Base-by-base conservation (phyloP, 768 basidiomycete species). In the Auriculariales sp. region DNA sequence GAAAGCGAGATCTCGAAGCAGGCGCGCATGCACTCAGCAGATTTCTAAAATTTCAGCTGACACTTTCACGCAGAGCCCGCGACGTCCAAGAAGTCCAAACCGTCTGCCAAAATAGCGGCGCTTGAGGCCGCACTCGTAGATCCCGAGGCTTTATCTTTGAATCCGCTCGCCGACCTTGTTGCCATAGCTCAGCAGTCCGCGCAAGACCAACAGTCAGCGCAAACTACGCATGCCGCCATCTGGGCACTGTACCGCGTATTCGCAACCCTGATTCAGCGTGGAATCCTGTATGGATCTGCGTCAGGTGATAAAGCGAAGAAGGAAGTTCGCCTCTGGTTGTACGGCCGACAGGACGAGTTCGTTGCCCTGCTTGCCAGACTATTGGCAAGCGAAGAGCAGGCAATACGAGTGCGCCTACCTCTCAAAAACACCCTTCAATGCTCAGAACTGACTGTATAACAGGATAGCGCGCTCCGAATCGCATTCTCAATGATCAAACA, bases 161-260 rank as follows among this genome's bases (percentile, higher is more conserved):
- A 95, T 58, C 67, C 74, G 64, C 55, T 95, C 19, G 76, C 80
- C 11, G 84, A 90, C 61, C 77, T 95, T 6, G 61, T 90, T 48
- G 67, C 75, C 14, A 62, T 88, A 28, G 70, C 79, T 1, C 62
- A 69, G 28, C 53, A 57, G 15, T 61, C 71, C 1, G 57, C 67
- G 34, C 71, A 78, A 33, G 67, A 84, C 0, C 71, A 72, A 54
- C 71, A 75, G 27, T n/a, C n/a, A n/a, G n/a, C n/a, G n/a, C n/a
- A n/a, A n/a, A n/a, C n/a, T n/a, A 73, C 78, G 12, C 83, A 74
- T 50, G 90, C 84, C 60, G 80, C 76, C 1, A 73, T 91, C 15
- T 94, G 90, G 64, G 81, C 89, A 0, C 62, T 85, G 4, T 92
- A 94, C 62, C 68, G 92, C 32, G 70, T 82, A 11, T 91, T 89